A percentile compares a stretch with the other conserved stretches of the same genome.
Evolutionary conservation across 768 basidiomycete genomes (phyloP).

Genomic region (Tricholoma hemisulphureum): DNA sequence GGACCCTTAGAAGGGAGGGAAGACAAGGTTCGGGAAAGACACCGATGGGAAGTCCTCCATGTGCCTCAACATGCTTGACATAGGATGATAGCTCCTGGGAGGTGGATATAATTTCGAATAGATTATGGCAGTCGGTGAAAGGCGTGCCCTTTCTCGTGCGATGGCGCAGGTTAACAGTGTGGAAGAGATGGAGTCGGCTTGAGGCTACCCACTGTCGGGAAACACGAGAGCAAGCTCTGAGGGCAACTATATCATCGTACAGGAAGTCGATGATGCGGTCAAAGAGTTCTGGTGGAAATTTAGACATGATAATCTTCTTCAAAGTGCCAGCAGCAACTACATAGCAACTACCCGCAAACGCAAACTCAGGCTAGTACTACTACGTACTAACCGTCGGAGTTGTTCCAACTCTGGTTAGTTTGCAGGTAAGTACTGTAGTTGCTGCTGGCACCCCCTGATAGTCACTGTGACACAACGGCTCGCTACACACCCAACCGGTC

Average conservation of each 20-base stretch:
- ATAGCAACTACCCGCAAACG: no score
- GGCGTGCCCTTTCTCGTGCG: conserved; percentile 6
- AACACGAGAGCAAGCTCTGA: conserved; percentile 25
- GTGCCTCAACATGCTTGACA: conserved; percentile 19
- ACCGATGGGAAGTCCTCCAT: conserved; percentile 9
- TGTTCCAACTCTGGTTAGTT: no score
- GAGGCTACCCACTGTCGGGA: conserved; percentile 25
- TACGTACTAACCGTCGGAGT: no score
- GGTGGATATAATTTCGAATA: conserved; percentile 14
- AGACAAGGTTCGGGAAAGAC: conserved; percentile 21
- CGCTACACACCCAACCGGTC: no score
- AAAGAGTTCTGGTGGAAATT: conserved; percentile 19
- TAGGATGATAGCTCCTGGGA: conserved; percentile 23
- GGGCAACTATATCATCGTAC: conserved; percentile 21
- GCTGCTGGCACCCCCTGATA: no score
- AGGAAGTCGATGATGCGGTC: conserved; percentile 30
- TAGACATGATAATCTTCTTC: conserved; percentile 3
- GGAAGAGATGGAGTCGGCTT: conserved; percentile 25
- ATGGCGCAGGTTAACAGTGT: conserved; percentile 17
- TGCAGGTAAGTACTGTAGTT: no score
- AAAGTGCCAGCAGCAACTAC: no score
- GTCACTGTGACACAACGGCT: no score
- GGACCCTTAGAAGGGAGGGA: conserved; percentile 16
- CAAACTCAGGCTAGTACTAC: no score
- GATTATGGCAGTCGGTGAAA: conserved; percentile 14